Evolutionary conservation across 2,329 filamentous ascomycete species (phyloP).

Genomic region (Hypoxylon sp.): DNA sequence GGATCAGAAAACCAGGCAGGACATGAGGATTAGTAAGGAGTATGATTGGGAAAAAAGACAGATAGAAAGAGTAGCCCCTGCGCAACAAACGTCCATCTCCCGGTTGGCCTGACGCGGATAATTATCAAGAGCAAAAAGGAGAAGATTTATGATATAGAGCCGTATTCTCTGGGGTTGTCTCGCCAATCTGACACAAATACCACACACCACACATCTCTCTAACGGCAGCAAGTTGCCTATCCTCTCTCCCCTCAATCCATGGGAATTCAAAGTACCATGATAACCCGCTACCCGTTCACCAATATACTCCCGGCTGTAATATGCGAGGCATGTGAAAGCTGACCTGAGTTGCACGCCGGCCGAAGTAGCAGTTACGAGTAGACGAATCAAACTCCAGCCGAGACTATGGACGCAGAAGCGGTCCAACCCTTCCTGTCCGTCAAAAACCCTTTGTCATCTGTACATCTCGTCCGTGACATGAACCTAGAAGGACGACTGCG

Average conservation of each 20-base stretch:
- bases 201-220: slow-evolving; percentile 53
- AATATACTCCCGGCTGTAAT: slow-evolving; percentile 48
- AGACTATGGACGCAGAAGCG: slow-evolving; percentile 53
- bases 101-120: slow-evolving; percentile 50
- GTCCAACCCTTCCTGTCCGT: slow-evolving; percentile 51
- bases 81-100: slow-evolving; percentile 52
- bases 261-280: slow-evolving; percentile 47
- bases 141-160: slow-evolving; percentile 63
- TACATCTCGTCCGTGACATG: slow-evolving; percentile 49
- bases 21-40: slow-evolving; percentile 51
- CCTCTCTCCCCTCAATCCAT: slow-evolving; percentile 43
- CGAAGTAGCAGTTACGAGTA: slow-evolving; percentile 50
- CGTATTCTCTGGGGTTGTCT: slow-evolving; percentile 55
- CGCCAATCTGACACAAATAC: slow-evolving; percentile 55
- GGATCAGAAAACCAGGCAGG: slow-evolving; percentile 39
- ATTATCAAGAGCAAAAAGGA: slow-evolving; percentile 59
- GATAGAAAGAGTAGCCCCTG: slow-evolving; percentile 51
- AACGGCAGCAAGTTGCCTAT: slow-evolving; percentile 48
- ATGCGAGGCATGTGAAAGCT: slow-evolving; percentile 50
- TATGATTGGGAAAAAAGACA: slow-evolving; percentile 51
- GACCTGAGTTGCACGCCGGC: slow-evolving; percentile 49
- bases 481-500: slow-evolving; percentile 50
- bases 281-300: slow-evolving; percentile 47
- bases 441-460: slow-evolving; percentile 49
- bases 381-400: slow-evolving; percentile 54